These are phyloP conservation scores for Grosmannia penicillata DNA, from an alignment of 2,329 filamentous ascomycete genomes.

Conservation along the genomic window DNA sequence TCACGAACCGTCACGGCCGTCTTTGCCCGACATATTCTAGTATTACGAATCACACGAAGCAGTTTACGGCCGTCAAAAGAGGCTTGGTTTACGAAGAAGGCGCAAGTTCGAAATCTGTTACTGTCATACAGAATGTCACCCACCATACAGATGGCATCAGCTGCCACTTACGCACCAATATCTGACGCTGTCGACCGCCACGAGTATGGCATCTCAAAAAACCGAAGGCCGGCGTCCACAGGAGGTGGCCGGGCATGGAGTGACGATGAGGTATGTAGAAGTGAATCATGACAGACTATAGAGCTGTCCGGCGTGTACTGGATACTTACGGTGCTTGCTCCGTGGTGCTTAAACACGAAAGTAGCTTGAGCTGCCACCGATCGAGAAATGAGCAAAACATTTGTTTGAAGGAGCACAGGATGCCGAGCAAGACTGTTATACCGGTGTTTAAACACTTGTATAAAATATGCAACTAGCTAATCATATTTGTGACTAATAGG, in stretches of 20 bases:
- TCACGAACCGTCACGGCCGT: too few relatives aligned
- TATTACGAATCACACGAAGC: too few relatives aligned
- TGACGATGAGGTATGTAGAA: constrained; percentile 70
- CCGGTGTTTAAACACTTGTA: too few relatives aligned
- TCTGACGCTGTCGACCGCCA: constrained; percentile 42
- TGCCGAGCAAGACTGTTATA: too few relatives aligned
- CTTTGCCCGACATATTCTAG: too few relatives aligned
- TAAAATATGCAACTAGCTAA: constrained; percentile 75
- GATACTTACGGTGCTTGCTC: constrained; percentile 39
- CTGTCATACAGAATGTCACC: constrained; percentile 33
- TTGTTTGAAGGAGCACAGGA: too few relatives aligned
- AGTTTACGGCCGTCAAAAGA: too few relatives aligned
- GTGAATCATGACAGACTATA: neutral
- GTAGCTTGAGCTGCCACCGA: too few relatives aligned
- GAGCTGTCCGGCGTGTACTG: neutral
- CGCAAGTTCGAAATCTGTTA: too few relatives aligned
- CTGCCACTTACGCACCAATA: constrained; percentile 31
- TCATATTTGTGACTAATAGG: constrained; percentile 39
- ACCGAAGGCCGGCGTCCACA: constrained; percentile 52
- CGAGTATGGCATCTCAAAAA: constrained; percentile 47
- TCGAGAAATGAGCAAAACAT: too few relatives aligned
- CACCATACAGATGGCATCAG: constrained; percentile 29
- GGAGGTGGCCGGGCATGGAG: constrained; percentile 72
- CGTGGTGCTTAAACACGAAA: too few relatives aligned
- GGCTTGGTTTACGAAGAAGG: too few relatives aligned